Conservation (phyloP, 208 protist species). For the Leishmania guyanensis region DNA sequence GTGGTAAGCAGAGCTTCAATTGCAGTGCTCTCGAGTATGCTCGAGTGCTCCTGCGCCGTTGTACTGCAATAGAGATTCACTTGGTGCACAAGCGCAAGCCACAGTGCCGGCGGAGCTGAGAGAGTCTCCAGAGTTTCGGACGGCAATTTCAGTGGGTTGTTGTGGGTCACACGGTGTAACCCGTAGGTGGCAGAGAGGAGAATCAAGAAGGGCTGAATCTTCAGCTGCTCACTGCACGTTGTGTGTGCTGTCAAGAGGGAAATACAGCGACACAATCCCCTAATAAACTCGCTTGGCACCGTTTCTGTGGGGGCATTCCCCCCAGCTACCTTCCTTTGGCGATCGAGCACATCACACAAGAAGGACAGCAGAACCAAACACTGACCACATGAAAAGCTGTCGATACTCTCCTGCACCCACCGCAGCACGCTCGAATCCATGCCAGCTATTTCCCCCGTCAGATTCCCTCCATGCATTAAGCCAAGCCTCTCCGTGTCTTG, state of each 20-base stretch:
- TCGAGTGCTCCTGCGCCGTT: neutral
- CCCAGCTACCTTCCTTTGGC: neutral
- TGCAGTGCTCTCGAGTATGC: neutral
- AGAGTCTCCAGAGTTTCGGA: slow-evolving; percentile 24
- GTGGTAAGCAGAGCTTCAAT: slow-evolving; percentile 32
- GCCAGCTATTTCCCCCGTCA: neutral
- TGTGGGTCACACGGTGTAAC: slow-evolving; percentile 37
- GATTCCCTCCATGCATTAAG: neutral
- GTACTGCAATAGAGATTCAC: slow-evolving; percentile 19
- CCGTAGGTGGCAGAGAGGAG: slow-evolving; percentile 68
- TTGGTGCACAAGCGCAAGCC: slow-evolving; percentile 62
- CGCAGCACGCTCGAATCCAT: slow-evolving; percentile 52
- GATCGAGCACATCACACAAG: slow-evolving; percentile 63
- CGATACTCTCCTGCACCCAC: slow-evolving; percentile 50
- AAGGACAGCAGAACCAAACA: slow-evolving; percentile 69
- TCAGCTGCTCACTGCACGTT: slow-evolving; percentile 57
- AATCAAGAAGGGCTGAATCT: slow-evolving; percentile 64
- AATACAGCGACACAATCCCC: slow-evolving; percentile 15
- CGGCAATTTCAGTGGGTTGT: slow-evolving; percentile 16
- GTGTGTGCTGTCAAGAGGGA: slow-evolving; percentile 25
- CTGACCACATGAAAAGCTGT: slow-evolving; percentile 73
- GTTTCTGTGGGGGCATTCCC: neutral
- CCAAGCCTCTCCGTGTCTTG: slow-evolving; percentile 25
- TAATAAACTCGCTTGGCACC: neutral
- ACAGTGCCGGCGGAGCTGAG: slow-evolving; percentile 39